A percentile compares a stretch with the other conserved stretches of the same genome.
phyloP scores from a whole-genome alignment of 352 stramenopile species.

The Globisporangium barbulae region DNA sequence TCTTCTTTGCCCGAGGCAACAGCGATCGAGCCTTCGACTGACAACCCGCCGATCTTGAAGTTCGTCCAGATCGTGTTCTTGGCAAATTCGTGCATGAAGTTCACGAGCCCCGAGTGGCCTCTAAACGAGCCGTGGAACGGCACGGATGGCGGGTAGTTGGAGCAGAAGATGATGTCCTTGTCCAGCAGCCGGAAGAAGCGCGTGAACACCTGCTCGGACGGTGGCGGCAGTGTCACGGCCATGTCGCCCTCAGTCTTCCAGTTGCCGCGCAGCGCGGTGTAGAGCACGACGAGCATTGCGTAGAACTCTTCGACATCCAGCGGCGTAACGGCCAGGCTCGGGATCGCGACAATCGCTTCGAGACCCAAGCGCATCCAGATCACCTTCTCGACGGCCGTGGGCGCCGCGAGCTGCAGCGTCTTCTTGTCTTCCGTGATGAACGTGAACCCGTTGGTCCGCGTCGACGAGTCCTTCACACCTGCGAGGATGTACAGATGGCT shows the following conservation, averaged over 20 bases:
- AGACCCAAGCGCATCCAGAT: slow-evolving; percentile 87
- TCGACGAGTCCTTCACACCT: slow-evolving; percentile 83
- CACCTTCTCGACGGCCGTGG: slow-evolving; percentile 79
- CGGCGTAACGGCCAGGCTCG: slow-evolving; percentile 70
- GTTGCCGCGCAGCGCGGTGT: slow-evolving; percentile 72
- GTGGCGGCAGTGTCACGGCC: slow-evolving; percentile 81
- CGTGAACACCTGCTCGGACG: slow-evolving; percentile 85
- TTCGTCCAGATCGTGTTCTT: slow-evolving; percentile 80
- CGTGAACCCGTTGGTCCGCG: slow-evolving; percentile 77
- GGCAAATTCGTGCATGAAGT: slow-evolving; percentile 80
- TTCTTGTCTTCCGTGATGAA: slow-evolving; percentile 89
- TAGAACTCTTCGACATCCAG: slow-evolving; percentile 90
- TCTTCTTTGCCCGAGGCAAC: slow-evolving; percentile 85
- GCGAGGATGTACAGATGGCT: slow-evolving; percentile 80
- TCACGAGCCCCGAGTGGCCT: slow-evolving; percentile 64
- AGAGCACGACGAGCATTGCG: slow-evolving; percentile 85
- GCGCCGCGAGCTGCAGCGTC: slow-evolving; percentile 69
- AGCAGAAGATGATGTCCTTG: slow-evolving; percentile 86
- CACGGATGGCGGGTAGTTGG: slow-evolving; percentile 86
- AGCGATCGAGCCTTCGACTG: slow-evolving; percentile 79
- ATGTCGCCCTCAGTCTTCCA: slow-evolving; percentile 86
- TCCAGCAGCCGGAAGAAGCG: slow-evolving; percentile 85
- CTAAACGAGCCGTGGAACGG: slow-evolving; percentile 83
- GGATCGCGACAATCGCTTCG: slow-evolving; percentile 83
- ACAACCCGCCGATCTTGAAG: slow-evolving; percentile 84